Conservation (phyloP, 2,329 filamentous ascomycete genomes). For the Celoporthe dispersa region DNA sequence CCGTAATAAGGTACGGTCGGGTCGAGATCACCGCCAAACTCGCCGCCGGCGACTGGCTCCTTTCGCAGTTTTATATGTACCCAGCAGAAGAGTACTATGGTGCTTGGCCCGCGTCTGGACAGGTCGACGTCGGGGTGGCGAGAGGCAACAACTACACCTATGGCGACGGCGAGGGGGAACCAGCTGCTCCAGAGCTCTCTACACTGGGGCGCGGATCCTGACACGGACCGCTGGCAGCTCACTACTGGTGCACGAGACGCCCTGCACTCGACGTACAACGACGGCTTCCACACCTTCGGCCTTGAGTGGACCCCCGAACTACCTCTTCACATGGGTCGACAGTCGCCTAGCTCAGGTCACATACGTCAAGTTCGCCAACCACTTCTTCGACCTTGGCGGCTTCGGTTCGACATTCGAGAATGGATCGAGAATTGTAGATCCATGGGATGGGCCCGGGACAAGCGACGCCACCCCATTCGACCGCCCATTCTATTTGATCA, state of each 20-base stretch:
- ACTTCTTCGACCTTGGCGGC: slow-evolving; percentile 19
- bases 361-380: slow-evolving; percentile 25
- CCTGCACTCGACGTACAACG: slow-evolving; percentile 17
- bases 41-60: slow-evolving; percentile 31
- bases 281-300: slow-evolving; percentile 27
- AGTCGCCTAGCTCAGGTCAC: slow-evolving; percentile 26
- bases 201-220: slow-evolving; percentile 29
- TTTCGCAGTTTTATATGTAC: slow-evolving; percentile 27
- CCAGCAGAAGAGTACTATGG: slow-evolving; percentile 29
- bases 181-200: slow-evolving; percentile 25
- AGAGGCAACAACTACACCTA: slow-evolving; percentile 30
- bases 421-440: slow-evolving; percentile 19
- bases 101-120: slow-evolving; percentile 29
- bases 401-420: slow-evolving; percentile 24
- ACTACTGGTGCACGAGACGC: slow-evolving; percentile 23
- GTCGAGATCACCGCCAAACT: slow-evolving; percentile 30
- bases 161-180: slow-evolving; percentile 11
- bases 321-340: slow-evolving; percentile 29
- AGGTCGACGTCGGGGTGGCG: slow-evolving; percentile 26
- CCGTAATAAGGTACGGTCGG: slow-evolving; percentile 28
- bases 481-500: slow-evolving; percentile 13
- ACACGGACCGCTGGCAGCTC: slow-evolving; percentile 24
- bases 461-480: slow-evolving; percentile 15
- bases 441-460: slow-evolving; percentile 19
- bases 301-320: slow-evolving; percentile 29